Percentiles rank a stretch among this genome's conserved stretches.
phyloP scores from a whole-genome alignment of 371 early-diverging fungal species.

The Mucor irregularis region DNA sequence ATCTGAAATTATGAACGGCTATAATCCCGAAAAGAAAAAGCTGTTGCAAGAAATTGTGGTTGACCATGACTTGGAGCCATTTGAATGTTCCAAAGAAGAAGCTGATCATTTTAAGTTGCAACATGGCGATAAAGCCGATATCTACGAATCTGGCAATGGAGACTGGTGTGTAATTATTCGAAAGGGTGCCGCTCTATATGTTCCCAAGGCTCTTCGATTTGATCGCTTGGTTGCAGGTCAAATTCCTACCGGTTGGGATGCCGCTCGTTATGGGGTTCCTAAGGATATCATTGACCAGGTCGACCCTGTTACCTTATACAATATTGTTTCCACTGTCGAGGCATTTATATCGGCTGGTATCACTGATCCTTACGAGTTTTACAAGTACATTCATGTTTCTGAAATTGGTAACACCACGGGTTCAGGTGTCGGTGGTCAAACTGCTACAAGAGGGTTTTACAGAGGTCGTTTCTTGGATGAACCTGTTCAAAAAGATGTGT shows the following conservation, averaged over 20 bases:
- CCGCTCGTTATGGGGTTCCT: conserved; percentile 93
- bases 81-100: conserved; percentile 91
- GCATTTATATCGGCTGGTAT: conserved; percentile 91
- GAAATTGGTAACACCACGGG: conserved; percentile 94
- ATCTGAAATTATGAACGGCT: conserved; percentile 87
- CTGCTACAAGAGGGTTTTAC: conserved; percentile 79
- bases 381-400: conserved; percentile 93
- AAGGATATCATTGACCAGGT: conserved; percentile 91
- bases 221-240: conserved; percentile 96
- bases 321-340: conserved; percentile 91
- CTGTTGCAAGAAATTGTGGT: conserved; percentile 92
- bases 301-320: conserved; percentile 87
- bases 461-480: conserved; percentile 77
- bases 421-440: conserved; percentile 87
- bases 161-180: conserved; percentile 81
- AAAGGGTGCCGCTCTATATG: conserved; percentile 86
- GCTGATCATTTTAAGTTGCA: conserved; percentile 87
- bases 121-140: conserved; percentile 87
- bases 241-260: conserved; percentile 95
- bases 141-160: conserved; percentile 68
- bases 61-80: conserved; percentile 89
- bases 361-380: conserved; percentile 97
- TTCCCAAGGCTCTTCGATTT: conserved; percentile 94
- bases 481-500: conserved; percentile 91
- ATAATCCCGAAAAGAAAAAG: conserved; percentile 89